Evolutionary conservation across 2,329 filamentous ascomycete species (phyloP).

Genomic region (Aschersonia sp.): DNA sequence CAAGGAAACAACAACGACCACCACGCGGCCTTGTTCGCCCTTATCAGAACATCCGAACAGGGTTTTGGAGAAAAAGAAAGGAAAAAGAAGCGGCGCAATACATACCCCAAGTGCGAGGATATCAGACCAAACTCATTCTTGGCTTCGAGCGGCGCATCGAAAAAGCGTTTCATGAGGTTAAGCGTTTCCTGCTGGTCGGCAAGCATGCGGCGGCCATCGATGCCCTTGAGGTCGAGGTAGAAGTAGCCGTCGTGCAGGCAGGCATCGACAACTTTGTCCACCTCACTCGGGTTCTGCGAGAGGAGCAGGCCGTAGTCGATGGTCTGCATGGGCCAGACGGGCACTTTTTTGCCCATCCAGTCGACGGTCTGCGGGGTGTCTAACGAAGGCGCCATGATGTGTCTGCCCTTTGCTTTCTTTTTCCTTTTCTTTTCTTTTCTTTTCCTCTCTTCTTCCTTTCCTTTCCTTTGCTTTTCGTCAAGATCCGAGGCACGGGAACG

Average conservation of each 20-base stretch:
- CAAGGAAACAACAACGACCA: neutral
- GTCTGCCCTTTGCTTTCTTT: neutral
- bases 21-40: too few species aligned
- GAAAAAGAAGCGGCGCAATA: neutral
- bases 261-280: conserved; percentile 32
- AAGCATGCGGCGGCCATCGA: conserved; percentile 37
- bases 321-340: conserved; percentile 36
- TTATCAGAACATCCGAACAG: too few species aligned
- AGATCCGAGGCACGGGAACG: neutral
- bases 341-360: conserved; percentile 33
- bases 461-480: neutral
- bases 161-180: conserved; percentile 41
- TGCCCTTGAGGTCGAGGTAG: conserved; percentile 36
- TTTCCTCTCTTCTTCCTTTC: neutral
- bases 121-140: conserved; percentile 43
- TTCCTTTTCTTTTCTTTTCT: neutral
- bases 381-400: conserved; percentile 19
- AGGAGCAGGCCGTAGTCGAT: conserved; percentile 36
- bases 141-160: conserved; percentile 33
- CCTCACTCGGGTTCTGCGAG: conserved; percentile 36
- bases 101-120: conserved; percentile 34
- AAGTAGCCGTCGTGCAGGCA: conserved; percentile 40
- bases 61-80: neutral
- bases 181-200: conserved; percentile 36
- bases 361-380: conserved; percentile 28